Conservation (phyloP, 192 early-diverging fungal genomes). For the Backusella liffmaniae region DNA sequence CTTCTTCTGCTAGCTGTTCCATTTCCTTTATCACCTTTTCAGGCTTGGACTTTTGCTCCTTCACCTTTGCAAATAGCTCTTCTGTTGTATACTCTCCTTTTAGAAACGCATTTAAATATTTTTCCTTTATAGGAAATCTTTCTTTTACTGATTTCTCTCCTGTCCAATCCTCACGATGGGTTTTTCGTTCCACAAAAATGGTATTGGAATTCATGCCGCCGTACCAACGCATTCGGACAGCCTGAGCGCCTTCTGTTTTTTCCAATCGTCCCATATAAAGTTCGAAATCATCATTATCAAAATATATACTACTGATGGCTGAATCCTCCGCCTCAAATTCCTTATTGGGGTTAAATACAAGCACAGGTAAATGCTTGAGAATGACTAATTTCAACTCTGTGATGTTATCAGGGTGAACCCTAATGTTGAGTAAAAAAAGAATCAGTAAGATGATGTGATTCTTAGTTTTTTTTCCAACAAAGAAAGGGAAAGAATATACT, state of each 20-base stretch:
- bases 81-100: conserved; percentile 77
- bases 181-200: conserved; percentile 97
- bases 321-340: conserved; percentile 73
- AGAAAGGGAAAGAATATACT: too few species aligned
- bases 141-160: conserved; percentile 93
- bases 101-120: conserved; percentile 89
- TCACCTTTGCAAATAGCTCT: conserved; percentile 76
- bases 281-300: conserved; percentile 94
- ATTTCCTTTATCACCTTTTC: conserved; percentile 81
- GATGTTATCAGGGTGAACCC: conserved; percentile 94
- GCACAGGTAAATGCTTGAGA: conserved; percentile 88
- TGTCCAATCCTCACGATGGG: conserved; percentile 94
- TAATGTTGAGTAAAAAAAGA: background rate
- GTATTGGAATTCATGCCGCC: conserved; percentile 82
- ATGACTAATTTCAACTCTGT: conserved; percentile 93
- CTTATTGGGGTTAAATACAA: conserved; percentile 84
- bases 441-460: too few species aligned
- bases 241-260: conserved; percentile 90
- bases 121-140: conserved; percentile 95
- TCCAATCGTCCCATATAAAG: conserved; percentile 90
- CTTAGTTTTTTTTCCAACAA: too few species aligned
- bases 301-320: conserved; percentile 94
- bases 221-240: conserved; percentile 95
- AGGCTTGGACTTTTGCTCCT: conserved; percentile 69
- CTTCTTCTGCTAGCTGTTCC: conserved; percentile 67